Evolutionary conservation across 371 early-diverging fungal species (phyloP).

Genomic region (Sporodiniella umbellata): DNA sequence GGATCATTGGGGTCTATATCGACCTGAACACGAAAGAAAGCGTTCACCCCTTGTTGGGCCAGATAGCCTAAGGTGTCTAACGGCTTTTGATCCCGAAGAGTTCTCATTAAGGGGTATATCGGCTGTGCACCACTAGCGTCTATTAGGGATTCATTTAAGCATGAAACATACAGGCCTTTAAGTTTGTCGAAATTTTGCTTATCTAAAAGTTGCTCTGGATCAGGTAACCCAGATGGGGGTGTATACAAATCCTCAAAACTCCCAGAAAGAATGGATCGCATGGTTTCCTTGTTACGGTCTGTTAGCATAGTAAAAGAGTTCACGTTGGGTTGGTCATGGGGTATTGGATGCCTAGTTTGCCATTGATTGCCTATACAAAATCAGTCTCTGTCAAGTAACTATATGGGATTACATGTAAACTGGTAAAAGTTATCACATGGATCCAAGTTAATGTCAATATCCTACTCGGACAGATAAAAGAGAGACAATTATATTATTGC

Average conservation of each 20-base stretch:
- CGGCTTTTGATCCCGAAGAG: conserved; percentile 21
- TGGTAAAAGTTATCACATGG: conserved; percentile 52
- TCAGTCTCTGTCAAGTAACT: too few relatives aligned
- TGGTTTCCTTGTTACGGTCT: conserved; percentile 59
- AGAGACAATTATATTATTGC: too few relatives aligned
- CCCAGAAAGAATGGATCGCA: conserved; percentile 45
- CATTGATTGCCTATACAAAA: conserved; percentile 57
- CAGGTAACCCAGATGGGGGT: conserved; percentile 10
- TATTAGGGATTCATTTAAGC: conserved; percentile 55
- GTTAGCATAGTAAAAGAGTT: conserved; percentile 27
- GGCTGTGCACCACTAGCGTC: conserved; percentile 43
- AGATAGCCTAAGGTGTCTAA: conserved; percentile 10
- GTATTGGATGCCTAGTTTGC: conserved; percentile 42
- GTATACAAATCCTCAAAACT: conserved; percentile 37
- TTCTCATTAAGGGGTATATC: conserved; percentile 38
- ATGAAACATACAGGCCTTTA: conserved; percentile 47
- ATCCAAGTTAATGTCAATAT: conserved; percentile 35
- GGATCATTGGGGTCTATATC: conserved; percentile 51
- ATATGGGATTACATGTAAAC: conserved; percentile 59
- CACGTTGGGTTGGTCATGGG: conserved; percentile 44
- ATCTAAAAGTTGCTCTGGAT: conserved; percentile 35
- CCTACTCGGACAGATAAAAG: too few relatives aligned
- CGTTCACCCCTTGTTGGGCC: conserved; percentile 11
- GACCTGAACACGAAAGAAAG: conserved; percentile 16
- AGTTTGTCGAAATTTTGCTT: conserved; percentile 50